phyloP scores from a whole-genome alignment of 2,329 filamentous ascomycete species.

The Sphaerostilbella broomeana region DNA sequence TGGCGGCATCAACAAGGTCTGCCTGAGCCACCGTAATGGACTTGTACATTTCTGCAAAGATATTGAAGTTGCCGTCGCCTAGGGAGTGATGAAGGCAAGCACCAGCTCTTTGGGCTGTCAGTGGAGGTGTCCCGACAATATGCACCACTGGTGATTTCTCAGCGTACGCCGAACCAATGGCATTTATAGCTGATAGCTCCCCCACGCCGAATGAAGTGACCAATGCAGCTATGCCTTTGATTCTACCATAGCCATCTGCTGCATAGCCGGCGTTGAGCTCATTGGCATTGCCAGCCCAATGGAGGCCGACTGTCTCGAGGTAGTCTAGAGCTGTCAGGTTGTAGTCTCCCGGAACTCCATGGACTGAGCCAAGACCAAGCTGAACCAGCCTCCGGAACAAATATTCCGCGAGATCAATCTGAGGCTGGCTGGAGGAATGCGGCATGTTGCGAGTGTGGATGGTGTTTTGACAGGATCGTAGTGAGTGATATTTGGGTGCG shows the following conservation, averaged over 20 bases:
- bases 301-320: conserved; percentile 29
- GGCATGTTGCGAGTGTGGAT: no score
- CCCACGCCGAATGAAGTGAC: conserved; percentile 58
- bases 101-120: conserved; percentile 36
- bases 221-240: conserved; percentile 43
- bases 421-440: no score
- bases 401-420: conserved; percentile 31
- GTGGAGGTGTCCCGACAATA: conserved; percentile 47
- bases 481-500: no score
- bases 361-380: conserved; percentile 51
- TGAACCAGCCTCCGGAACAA: conserved; percentile 54
- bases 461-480: no score
- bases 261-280: conserved; percentile 54
- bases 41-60: conserved; percentile 43
- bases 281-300: conserved; percentile 48
- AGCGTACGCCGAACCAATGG: conserved; percentile 51
- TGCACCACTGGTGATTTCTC: conserved; percentile 52
- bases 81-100: conserved; percentile 47
- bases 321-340: conserved; percentile 33
- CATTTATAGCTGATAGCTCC: conserved; percentile 51
- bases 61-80: conserved; percentile 46
- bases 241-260: conserved; percentile 50
- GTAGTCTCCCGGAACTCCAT: conserved; percentile 42
- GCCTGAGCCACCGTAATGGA: conserved; percentile 44
- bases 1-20: conserved; percentile 35